Conservation (phyloP, 2,329 filamentous ascomycete species). For the Fonsecaea nubica region DNA sequence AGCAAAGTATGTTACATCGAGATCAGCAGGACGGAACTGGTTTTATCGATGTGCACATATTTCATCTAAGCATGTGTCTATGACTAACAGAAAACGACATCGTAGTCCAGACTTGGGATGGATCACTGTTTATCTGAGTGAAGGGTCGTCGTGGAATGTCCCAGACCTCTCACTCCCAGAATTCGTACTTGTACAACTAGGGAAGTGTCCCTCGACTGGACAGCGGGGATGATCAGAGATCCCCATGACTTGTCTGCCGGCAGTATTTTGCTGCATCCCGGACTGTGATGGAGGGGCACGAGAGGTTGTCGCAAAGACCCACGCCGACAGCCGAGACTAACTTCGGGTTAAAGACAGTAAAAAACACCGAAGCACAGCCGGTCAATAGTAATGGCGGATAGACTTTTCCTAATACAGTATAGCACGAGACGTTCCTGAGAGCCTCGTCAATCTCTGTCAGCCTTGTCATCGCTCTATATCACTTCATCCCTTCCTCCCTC, state of each 20-base stretch:
- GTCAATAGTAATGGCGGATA: background rate
- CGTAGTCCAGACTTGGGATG: background rate
- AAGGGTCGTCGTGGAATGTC: background rate
- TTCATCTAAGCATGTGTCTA: background rate
- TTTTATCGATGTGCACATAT: background rate
- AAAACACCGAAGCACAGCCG: background rate
- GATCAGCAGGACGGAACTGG: background rate
- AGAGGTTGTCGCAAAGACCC: background rate
- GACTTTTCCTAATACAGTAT: background rate
- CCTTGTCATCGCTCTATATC: background rate
- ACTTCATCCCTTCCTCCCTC: background rate
- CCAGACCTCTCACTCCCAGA: background rate
- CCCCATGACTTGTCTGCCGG: background rate
- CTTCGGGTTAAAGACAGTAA: background rate
- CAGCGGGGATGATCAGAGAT: background rate
- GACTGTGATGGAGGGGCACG: background rate
- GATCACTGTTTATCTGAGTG: no score
- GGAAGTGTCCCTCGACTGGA: background rate
- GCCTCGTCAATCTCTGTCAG: background rate
- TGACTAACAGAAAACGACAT: background rate
- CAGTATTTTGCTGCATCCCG: constrained; percentile 1
- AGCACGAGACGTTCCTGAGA: background rate
- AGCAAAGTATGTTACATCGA: background rate
- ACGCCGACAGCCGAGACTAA: constrained; percentile 2
- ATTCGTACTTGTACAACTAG: background rate